phyloP scores from a whole-genome alignment of 2,329 filamentous ascomycete species.

The Xenosphaeropsis pyriputrescens region DNA sequence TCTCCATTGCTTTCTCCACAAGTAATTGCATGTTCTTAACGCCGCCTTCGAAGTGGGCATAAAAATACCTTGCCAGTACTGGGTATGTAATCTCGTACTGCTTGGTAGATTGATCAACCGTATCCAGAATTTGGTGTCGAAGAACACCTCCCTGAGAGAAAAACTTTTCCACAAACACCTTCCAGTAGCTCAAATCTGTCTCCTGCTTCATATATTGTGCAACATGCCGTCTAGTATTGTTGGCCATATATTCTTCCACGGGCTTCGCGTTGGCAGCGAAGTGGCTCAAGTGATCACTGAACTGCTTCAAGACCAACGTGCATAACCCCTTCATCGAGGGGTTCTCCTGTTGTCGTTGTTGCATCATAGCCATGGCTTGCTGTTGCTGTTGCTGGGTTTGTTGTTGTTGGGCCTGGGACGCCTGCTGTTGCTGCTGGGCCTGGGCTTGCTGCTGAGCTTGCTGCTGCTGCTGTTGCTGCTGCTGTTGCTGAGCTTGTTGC shows the following conservation, averaged over 20 bases:
- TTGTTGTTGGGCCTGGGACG: slow-evolving; percentile 20
- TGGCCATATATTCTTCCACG: slow-evolving; percentile 11
- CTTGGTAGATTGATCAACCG: slow-evolving; percentile 49
- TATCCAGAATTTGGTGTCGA: slow-evolving; percentile 51
- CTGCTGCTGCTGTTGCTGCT: slow-evolving; percentile 21
- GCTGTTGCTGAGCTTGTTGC: slow-evolving; percentile 26
- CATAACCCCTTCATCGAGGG: slow-evolving; percentile 37
- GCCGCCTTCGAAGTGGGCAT: slow-evolving; percentile 76
- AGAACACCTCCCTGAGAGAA: slow-evolving; percentile 69
- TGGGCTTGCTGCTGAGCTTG: slow-evolving; percentile 20
- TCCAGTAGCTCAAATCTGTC: slow-evolving; percentile 65
- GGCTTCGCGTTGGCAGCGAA: slow-evolving; percentile 31
- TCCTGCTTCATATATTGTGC: slow-evolving; percentile 39
- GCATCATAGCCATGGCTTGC: slow-evolving; percentile 8
- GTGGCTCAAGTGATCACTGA: slow-evolving; percentile 45
- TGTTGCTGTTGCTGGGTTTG: slow-evolving; percentile 9
- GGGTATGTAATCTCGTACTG: slow-evolving; percentile 76
- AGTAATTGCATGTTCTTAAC: slow-evolving; percentile 77
- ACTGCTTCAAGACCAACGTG: slow-evolving; percentile 44
- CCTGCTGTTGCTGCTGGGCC: slow-evolving; percentile 18
- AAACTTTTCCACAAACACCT: slow-evolving; percentile 63
- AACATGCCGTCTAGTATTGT: slow-evolving; percentile 6
- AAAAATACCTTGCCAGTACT: slow-evolving; percentile 76
- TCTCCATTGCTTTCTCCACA: slow-evolving; percentile 52
- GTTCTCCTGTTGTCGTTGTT: slow-evolving; percentile 21